phyloP scores from a whole-genome alignment of 177 flowering plant species.

The Vitis hybrid region DNA sequence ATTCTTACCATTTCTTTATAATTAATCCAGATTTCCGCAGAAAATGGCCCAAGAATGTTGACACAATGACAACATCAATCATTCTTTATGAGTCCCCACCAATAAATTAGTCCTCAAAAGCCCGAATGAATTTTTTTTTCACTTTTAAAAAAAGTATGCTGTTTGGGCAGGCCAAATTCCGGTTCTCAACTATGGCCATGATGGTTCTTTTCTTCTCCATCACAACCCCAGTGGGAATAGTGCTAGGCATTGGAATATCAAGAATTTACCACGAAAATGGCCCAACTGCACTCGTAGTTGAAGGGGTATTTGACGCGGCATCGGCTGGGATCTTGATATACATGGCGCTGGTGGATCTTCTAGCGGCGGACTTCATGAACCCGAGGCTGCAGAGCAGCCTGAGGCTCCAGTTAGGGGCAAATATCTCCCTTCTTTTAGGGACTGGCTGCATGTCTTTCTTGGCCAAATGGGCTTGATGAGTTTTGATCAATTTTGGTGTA shows the following conservation, averaged over 20 bases:
- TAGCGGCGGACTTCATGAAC: constrained; percentile 47
- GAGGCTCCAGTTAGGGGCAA: constrained; percentile 31
- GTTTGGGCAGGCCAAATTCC: constrained; percentile 39
- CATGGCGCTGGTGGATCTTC: constrained; percentile 54
- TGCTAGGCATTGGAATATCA: constrained; percentile 38
- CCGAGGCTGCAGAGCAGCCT: constrained; percentile 31
- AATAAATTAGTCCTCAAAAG: no score
- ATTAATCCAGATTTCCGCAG: background rate
- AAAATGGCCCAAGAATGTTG: constrained; percentile 3
- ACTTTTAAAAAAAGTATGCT: background rate
- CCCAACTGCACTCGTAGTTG: constrained; percentile 29
- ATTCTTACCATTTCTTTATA: no score
- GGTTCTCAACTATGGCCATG: constrained; percentile 20
- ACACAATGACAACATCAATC: constrained; percentile 24
- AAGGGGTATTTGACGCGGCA: constrained; percentile 40
- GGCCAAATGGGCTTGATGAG: constrained; percentile 48
- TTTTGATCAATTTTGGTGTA: background rate
- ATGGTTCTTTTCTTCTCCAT: constrained; percentile 47
- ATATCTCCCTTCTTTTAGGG: constrained; percentile 36
- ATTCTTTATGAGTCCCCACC: no score
- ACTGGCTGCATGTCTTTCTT: constrained; percentile 46
- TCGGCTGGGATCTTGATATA: constrained; percentile 52
- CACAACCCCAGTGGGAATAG: constrained; percentile 47
- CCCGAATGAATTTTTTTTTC: background rate
- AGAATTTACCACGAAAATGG: constrained; percentile 27